Evolutionary conservation across 139 green algal species (phyloP).

Genomic region (Limnomonas spitsbergensis): DNA sequence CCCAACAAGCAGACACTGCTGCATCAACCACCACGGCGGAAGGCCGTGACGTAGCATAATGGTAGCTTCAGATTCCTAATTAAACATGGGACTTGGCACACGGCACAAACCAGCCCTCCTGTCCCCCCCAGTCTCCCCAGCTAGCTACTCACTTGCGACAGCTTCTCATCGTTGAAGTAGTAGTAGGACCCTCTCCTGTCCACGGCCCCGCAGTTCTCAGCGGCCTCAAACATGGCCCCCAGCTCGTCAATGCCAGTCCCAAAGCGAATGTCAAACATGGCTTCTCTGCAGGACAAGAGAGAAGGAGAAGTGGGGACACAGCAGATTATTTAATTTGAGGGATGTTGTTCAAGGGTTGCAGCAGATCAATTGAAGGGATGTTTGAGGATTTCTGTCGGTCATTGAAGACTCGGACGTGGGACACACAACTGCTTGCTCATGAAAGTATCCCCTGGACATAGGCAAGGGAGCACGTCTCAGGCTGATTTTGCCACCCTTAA

Average conservation of each 20-base stretch:
- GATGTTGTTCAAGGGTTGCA: no score
- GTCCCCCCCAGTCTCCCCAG: background rate
- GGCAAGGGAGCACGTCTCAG: no score
- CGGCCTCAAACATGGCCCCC: slow-evolving; percentile 76
- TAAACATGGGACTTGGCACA: background rate
- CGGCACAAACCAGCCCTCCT: slow-evolving; percentile 13
- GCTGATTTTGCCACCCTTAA: no score
- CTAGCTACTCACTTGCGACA: slow-evolving; percentile 16
- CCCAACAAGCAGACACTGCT: background rate
- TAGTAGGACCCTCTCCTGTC: slow-evolving; percentile 44
- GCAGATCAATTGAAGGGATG: no score
- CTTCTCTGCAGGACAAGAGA: slow-evolving; percentile 41
- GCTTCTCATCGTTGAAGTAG: slow-evolving; percentile 27
- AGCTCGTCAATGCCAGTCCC: slow-evolving; percentile 70
- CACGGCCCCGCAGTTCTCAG: slow-evolving; percentile 69
- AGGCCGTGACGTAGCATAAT: background rate
- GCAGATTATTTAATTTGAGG: background rate
- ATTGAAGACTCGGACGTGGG: no score
- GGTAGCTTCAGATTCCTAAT: background rate
- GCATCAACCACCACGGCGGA: background rate
- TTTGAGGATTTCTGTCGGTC: no score
- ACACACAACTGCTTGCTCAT: no score
- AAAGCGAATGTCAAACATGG: slow-evolving; percentile 91
- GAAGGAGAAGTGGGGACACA: background rate
- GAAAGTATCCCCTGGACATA: no score